These are phyloP conservation scores for Trichoderma sp. DNA, from an alignment of 2,329 filamentous ascomycete species.

Conservation along the genomic window DNA sequence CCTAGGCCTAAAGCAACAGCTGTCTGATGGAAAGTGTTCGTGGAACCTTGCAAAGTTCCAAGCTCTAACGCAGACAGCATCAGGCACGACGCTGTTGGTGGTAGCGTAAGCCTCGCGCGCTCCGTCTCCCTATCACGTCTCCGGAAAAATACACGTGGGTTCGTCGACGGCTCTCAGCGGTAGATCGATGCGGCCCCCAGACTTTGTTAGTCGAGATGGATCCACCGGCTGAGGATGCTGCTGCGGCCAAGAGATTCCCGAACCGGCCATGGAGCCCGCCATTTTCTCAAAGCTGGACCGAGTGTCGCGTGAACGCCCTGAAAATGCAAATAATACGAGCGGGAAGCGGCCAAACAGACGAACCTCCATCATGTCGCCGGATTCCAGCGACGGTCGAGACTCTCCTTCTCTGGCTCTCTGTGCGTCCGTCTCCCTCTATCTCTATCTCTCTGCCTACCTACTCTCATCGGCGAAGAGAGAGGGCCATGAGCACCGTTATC, in stretches of 20 bases:
- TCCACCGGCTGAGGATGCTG: neutral
- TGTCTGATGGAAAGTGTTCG: neutral
- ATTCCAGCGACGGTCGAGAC: neutral
- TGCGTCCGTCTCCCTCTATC: neutral
- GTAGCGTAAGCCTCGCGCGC: neutral
- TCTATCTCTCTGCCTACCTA: neutral
- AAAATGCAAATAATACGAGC: neutral
- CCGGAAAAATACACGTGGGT: constrained; percentile 12
- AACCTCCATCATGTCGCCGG: neutral
- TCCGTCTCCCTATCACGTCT: constrained; percentile 11
- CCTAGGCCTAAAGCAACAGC: neutral
- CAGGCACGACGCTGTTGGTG: neutral
- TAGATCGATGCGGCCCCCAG: neutral
- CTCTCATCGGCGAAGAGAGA: neutral
- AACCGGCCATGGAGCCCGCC: neutral
- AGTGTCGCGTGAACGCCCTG: neutral
- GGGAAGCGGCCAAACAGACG: neutral
- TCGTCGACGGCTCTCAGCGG: neutral
- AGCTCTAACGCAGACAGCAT: neutral
- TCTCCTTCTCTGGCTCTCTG: neutral
- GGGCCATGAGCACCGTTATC: neutral
- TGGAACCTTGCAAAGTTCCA: neutral
- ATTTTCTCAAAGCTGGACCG: neutral
- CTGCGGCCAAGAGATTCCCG: constrained; percentile 11
- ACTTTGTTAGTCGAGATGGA: neutral